Conservation (phyloP, 768 basidiomycete genomes). For the Podaxis sp. region DNA sequence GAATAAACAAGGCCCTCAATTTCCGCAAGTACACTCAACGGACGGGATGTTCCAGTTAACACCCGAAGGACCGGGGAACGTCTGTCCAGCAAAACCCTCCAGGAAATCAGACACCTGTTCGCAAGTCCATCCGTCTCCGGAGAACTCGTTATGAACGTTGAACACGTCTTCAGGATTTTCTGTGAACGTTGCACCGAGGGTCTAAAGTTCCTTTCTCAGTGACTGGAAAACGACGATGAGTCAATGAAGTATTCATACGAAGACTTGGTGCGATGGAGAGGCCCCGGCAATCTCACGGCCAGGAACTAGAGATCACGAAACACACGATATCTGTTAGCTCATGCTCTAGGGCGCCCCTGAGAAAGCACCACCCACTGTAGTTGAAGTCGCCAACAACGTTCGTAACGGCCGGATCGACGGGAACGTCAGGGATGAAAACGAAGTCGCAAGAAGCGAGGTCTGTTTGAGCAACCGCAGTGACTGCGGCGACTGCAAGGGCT, state of each 20-base stretch:
- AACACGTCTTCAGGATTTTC: conserved; percentile 3
- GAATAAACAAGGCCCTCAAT: too few species aligned
- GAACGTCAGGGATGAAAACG: neutral
- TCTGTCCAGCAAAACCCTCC: conserved; percentile 1
- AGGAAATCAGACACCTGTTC: neutral
- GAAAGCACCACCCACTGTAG: neutral
- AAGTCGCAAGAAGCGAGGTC: conserved; percentile 5
- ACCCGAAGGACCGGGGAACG: neutral
- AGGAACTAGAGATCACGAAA: neutral
- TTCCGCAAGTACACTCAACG: neutral
- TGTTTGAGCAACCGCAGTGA: neutral
- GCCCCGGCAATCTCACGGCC: neutral
- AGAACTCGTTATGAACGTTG: conserved; percentile 6
- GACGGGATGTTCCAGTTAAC: conserved; percentile 7
- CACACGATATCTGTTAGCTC: too few species aligned
- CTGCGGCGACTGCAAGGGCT: neutral
- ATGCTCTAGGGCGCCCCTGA: neutral
- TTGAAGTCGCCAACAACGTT: conserved; percentile 9
- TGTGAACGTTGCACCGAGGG: neutral
- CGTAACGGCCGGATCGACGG: conserved; percentile 2
- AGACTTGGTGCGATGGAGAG: neutral
- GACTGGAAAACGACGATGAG: neutral
- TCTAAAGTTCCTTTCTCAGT: neutral
- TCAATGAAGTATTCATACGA: neutral
- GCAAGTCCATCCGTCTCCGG: conserved; percentile 1